These are phyloP conservation scores for Starmerella asiatica DNA, from an alignment of 805 yeast species.

Conservation along the genomic window DNA sequence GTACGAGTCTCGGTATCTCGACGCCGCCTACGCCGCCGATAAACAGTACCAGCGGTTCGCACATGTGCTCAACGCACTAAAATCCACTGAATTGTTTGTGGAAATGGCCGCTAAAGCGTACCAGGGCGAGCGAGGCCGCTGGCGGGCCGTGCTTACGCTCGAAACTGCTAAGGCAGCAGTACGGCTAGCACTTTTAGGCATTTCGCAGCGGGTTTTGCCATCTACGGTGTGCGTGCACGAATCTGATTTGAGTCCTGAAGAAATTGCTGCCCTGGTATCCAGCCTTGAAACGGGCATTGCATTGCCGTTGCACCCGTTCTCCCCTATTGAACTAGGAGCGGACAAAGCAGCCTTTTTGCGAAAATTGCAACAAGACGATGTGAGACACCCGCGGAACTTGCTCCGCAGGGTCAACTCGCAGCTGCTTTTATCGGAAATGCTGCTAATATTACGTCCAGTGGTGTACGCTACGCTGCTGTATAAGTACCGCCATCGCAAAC, in stretches of 20 bases:
- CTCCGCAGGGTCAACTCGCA: constrained; percentile 21
- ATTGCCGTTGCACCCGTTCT: background rate
- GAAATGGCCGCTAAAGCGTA: constrained; percentile 27
- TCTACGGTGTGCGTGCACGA: constrained; percentile 25
- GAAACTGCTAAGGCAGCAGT: constrained; percentile 25
- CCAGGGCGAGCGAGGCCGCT: constrained; percentile 22
- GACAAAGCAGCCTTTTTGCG: background rate
- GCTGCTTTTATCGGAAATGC: constrained; percentile 24
- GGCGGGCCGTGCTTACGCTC: constrained; percentile 24
- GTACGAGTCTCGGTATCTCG: constrained; percentile 13
- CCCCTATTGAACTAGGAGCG: too few relatives aligned
- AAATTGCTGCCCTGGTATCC: constrained; percentile 14
- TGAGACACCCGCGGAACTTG: constrained; percentile 24
- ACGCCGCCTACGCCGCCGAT: constrained; percentile 12
- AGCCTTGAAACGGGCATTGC: too few relatives aligned
- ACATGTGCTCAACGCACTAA: constrained; percentile 23
- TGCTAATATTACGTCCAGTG: constrained; percentile 30
- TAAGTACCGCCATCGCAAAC: constrained; percentile 16
- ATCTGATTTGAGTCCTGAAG: constrained; percentile 27
- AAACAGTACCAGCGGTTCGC: constrained; percentile 24
- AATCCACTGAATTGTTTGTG: constrained; percentile 27
- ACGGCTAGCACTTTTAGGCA: constrained; percentile 24
- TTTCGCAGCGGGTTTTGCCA: constrained; percentile 24
- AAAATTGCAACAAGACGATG: constrained; percentile 25
- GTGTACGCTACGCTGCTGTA: constrained; percentile 28